These are phyloP conservation scores for Rhizophagus sp. DNA, from an alignment of 192 early-diverging fungal species.

Conservation along the genomic window DNA sequence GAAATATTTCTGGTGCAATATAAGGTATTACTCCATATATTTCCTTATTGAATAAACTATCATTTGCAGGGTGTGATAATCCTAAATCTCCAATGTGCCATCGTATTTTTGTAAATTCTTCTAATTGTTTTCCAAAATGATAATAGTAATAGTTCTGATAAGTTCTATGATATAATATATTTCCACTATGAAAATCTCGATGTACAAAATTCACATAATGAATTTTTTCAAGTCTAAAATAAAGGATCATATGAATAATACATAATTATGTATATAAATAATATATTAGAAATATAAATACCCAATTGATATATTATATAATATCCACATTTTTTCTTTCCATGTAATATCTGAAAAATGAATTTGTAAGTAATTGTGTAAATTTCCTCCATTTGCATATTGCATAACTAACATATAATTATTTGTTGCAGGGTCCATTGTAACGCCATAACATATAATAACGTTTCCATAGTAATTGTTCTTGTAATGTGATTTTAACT, in stretches of 20 bases:
- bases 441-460: neutral
- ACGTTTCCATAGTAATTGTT: neutral
- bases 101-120: neutral
- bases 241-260: no score
- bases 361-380: neutral
- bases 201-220: neutral
- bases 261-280: no score
- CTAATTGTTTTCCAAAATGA: no score
- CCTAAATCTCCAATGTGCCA: neutral
- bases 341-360: neutral
- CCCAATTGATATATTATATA: neutral
- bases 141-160: no score
- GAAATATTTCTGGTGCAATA: neutral
- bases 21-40: neutral
- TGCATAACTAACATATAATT: conserved; percentile 13
- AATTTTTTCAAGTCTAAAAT: neutral
- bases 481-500: neutral
- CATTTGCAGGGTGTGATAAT: neutral
- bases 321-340: neutral
- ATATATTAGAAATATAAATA: no score
- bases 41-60: neutral
- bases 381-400: conserved; percentile 7
- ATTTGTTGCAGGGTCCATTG: neutral
- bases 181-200: conserved; percentile 18
- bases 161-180: neutral